Percentiles rank a stretch among this genome's conserved stretches.
These are phyloP conservation scores for Theobroma grandiflorum DNA, from an alignment of 441 rosid species.

Conservation along the genomic window DNA sequence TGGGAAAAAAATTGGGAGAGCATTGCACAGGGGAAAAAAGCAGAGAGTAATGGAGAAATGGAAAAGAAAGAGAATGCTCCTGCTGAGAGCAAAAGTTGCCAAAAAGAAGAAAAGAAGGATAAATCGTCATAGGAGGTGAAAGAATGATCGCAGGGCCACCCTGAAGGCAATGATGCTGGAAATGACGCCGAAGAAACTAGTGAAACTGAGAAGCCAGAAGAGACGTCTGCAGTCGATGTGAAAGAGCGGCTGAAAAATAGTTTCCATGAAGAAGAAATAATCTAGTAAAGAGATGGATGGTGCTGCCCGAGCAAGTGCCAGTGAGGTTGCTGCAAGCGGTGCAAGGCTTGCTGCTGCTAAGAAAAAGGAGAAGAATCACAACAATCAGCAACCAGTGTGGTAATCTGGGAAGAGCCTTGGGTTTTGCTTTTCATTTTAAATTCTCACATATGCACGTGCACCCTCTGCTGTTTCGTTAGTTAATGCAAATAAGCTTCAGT, in stretches of 20 bases:
- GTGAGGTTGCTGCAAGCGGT: conserved; percentile 75
- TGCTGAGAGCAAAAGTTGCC: conserved; percentile 59
- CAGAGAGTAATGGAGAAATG: conserved; percentile 41
- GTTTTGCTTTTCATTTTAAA: conserved; percentile 20
- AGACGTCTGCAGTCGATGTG: conserved; percentile 55
- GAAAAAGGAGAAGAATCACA: conserved; percentile 89
- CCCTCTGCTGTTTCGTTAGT: conserved; percentile 29
- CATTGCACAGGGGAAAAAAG: conserved; percentile 44
- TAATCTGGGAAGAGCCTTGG: conserved; percentile 33
- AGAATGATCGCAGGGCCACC: conserved; percentile 51
- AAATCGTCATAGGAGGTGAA: conserved; percentile 55
- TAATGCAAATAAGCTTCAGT: conserved; percentile 40
- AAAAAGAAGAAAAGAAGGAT: conserved; percentile 87
- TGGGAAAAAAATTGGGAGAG: neutral
- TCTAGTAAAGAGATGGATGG: conserved; percentile 73
- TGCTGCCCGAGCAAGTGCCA: conserved; percentile 72
- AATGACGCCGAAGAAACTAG: conserved; percentile 41
- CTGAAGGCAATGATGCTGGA: conserved; percentile 35
- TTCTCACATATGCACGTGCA: conserved; percentile 33
- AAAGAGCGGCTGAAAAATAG: conserved; percentile 77
- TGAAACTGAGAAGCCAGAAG: conserved; percentile 47
- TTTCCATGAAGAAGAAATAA: conserved; percentile 69
- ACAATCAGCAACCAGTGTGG: conserved; percentile 82
- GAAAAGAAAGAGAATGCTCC: conserved; percentile 60
- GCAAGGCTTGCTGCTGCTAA: conserved; percentile 83